phyloP scores from a whole-genome alignment of 768 basidiomycete species.

The Leucosporidium creatinivorum region DNA sequence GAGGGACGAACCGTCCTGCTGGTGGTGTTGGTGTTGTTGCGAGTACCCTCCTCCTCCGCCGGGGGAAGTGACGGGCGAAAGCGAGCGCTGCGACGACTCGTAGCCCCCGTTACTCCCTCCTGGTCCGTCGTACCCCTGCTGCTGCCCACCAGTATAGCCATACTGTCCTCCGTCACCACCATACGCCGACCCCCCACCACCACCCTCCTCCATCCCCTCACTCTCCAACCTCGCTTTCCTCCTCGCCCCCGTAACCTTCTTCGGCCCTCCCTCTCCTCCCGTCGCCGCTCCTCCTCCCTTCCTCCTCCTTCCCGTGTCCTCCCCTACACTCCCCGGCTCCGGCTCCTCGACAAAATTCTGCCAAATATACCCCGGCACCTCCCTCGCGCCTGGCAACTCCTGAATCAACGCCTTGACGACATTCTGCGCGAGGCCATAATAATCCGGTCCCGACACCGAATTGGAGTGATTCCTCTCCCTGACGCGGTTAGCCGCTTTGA shows the following conservation, averaged over 20 bases:
- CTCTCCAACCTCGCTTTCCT: background rate
- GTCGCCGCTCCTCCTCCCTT: background rate
- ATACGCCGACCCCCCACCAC: background rate
- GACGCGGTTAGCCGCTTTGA: slow-evolving; percentile 71
- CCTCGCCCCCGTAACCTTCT: slow-evolving; percentile 4
- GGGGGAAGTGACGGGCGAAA: background rate
- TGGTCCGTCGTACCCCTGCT: background rate
- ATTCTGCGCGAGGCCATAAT: slow-evolving; percentile 78
- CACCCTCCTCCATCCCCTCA: background rate
- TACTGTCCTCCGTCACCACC: background rate
- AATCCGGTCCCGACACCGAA: slow-evolving; percentile 80
- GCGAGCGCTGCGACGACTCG: background rate
- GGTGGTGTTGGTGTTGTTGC: background rate
- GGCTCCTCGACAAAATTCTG: slow-evolving; percentile 71
- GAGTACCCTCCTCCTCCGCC: background rate
- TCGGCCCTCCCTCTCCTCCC: background rate
- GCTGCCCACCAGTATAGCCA: background rate
- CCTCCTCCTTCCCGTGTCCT: background rate
- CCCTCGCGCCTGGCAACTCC: slow-evolving; percentile 65
- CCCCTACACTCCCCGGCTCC: background rate
- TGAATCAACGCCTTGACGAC: slow-evolving; percentile 87
- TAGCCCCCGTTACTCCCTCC: too few species aligned
- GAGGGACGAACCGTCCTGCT: background rate
- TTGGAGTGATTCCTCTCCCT: slow-evolving; percentile 76
- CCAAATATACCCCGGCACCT: slow-evolving; percentile 74